Evolutionary conservation across 2,329 filamentous ascomycete genomes (phyloP).

Genomic region (Ceratocystis albifundus): DNA sequence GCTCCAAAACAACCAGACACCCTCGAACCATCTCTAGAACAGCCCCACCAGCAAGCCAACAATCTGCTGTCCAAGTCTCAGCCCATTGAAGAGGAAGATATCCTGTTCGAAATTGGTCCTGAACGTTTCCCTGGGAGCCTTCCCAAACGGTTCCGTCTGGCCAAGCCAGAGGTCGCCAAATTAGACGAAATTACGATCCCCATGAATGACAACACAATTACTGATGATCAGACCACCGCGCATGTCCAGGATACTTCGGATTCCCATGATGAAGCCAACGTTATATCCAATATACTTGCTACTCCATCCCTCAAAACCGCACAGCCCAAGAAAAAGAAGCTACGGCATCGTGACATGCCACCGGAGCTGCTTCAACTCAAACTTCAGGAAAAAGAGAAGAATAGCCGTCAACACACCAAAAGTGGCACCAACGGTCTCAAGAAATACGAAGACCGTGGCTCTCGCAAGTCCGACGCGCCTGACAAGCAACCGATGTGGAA

Average conservation of each 20-base stretch:
- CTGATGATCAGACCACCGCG: neutral
- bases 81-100: neutral
- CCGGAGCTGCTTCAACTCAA: slow-evolving; percentile 4
- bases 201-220: neutral
- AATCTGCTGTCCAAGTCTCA: neutral
- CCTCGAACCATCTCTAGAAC: neutral
- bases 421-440: neutral
- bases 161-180: neutral
- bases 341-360: slow-evolving; percentile 7
- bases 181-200: neutral
- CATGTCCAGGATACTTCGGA: neutral
- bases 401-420: neutral
- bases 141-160: slow-evolving; percentile 2
- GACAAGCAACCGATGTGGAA: slow-evolving; percentile 47
- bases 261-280: neutral
- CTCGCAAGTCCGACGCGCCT: neutral
- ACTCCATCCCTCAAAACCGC: slow-evolving; percentile 11
- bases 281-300: slow-evolving; percentile 3
- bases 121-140: neutral
- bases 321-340: slow-evolving; percentile 16
- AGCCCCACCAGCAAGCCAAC: neutral
- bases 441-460: neutral
- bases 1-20: neutral
- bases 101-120: slow-evolving; percentile 7
- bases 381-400: neutral